A percentile compares a stretch with the other conserved stretches of the same genome.
These are phyloP conservation scores for Jamesozyma piceae DNA, from an alignment of 805 yeast genomes.

Conservation along the genomic window DNA sequence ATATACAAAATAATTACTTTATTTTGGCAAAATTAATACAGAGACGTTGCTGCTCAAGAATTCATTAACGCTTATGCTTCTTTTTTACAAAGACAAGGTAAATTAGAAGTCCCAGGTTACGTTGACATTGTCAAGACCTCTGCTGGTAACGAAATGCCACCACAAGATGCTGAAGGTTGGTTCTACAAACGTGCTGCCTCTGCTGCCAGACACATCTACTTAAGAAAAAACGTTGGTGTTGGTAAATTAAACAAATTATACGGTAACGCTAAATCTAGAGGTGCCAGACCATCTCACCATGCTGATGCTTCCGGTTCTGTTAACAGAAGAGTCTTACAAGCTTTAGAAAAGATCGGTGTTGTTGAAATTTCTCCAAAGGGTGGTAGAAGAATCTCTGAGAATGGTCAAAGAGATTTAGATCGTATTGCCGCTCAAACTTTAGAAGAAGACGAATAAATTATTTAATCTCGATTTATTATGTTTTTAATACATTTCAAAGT, in stretches of 20 bases:
- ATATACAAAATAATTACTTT: not conserved
- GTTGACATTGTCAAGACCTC: conserved; percentile 99
- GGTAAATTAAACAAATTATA: conserved; percentile 96
- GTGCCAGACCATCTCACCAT: conserved; percentile 96
- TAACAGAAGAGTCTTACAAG: conserved; percentile 96
- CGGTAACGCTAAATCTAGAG: conserved; percentile 99
- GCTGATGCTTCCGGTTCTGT: conserved; percentile 97
- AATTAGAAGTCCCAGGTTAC: conserved; percentile 98
- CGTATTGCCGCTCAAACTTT: conserved; percentile 98
- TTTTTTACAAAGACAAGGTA: conserved; percentile 99
- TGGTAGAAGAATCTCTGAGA: conserved; percentile 97
- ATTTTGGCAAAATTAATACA: conserved; percentile 25
- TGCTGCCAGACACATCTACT: conserved; percentile 98
- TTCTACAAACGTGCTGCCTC: conserved; percentile 99
- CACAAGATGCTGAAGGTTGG: conserved; percentile 98
- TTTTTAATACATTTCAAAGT: not conserved
- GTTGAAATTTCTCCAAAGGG: conserved; percentile 92
- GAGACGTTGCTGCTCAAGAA: conserved; percentile 99
- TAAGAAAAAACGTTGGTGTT: conserved; percentile 97
- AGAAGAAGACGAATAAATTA: conserved; percentile 63
- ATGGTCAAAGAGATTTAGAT: conserved; percentile 99
- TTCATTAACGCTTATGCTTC: conserved; percentile 98
- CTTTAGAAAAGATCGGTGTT: conserved; percentile 95
- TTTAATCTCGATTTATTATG: not conserved
- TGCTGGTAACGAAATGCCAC: conserved; percentile 97